Percentiles rank a stretch among this genome's conserved stretches.
These are phyloP conservation scores for Aspergillus uvarum DNA, from an alignment of 2,329 filamentous ascomycete species.

Conservation along the genomic window DNA sequence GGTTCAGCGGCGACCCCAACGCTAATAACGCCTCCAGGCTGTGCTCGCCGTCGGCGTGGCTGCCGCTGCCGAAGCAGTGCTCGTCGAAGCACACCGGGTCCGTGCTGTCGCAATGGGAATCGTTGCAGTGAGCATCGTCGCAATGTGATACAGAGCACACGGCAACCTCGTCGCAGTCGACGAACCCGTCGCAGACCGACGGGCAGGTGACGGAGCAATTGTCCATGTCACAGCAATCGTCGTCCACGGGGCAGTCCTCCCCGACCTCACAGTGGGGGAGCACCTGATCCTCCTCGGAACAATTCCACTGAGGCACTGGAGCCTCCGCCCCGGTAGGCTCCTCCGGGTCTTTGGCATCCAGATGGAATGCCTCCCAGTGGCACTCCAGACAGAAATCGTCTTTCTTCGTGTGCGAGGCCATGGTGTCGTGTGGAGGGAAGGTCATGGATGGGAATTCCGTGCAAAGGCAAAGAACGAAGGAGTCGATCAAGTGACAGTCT, in stretches of 20 bases:
- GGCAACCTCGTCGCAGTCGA: constrained; percentile 40
- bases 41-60: constrained; percentile 25
- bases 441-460: neutral
- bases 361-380: constrained; percentile 42
- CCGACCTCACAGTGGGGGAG: constrained; percentile 30
- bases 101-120: constrained; percentile 30
- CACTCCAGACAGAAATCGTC: constrained; percentile 44
- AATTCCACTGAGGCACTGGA: constrained; percentile 29
- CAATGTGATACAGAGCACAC: constrained; percentile 38
- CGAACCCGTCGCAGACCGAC: constrained; percentile 43
- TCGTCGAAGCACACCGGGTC: constrained; percentile 41
- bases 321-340: constrained; percentile 24
- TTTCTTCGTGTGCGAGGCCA: constrained; percentile 33
- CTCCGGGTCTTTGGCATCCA: constrained; percentile 32
- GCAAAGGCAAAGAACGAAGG: neutral
- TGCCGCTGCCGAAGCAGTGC: constrained; percentile 31
- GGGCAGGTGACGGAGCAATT: constrained; percentile 39
- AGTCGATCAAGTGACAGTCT: neutral
- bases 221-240: constrained; percentile 42
- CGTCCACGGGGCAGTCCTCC: constrained; percentile 34
- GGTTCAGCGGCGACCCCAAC: constrained; percentile 30
- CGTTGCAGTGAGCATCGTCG: constrained; percentile 29
- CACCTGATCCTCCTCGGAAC: constrained; percentile 29
- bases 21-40: constrained; percentile 35
- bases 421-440: constrained; percentile 19